Evolutionary conservation across 1,139 yeast species (phyloP).

Genomic region (Suhomyces terraborum): DNA sequence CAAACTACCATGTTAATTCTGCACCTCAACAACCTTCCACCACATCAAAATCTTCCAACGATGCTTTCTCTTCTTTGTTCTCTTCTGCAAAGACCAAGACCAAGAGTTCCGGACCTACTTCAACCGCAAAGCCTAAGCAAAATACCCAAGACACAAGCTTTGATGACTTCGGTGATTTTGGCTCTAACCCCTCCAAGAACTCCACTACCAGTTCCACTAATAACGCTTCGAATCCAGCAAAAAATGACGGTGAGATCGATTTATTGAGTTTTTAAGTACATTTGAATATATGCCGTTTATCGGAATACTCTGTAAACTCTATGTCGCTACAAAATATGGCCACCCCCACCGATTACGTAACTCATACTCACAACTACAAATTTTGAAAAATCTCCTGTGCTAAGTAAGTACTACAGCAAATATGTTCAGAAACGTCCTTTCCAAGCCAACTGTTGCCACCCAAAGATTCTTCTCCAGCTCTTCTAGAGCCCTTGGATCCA

Average conservation of each 20-base stretch:
- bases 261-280: slow-evolving; percentile 41
- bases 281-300: slow-evolving; percentile 3
- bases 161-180: slow-evolving; percentile 15
- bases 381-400: background rate
- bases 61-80: slow-evolving; percentile 84
- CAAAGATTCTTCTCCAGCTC: slow-evolving; percentile 37
- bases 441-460: slow-evolving; percentile 18
- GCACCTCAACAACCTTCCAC: slow-evolving; percentile 25
- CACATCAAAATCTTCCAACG: slow-evolving; percentile 47
- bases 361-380: background rate
- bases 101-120: slow-evolving; percentile 11
- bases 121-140: slow-evolving; percentile 13
- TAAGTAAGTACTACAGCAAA: background rate
- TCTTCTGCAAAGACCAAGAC: slow-evolving; percentile 61
- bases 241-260: slow-evolving; percentile 38
- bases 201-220: slow-evolving; percentile 15
- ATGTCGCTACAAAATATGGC: too few relatives aligned
- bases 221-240: slow-evolving; percentile 12
- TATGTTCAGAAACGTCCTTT: slow-evolving; percentile 19
- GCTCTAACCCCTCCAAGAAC: slow-evolving; percentile 13
- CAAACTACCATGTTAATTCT: slow-evolving; percentile 21
- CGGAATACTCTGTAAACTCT: background rate
- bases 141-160: slow-evolving; percentile 3
- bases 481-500: slow-evolving; percentile 34
- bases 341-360: slow-evolving; percentile 1